These are phyloP conservation scores for Ambrosiella beaveri DNA, from an alignment of 2,329 filamentous ascomycete species.

Conservation along the genomic window DNA sequence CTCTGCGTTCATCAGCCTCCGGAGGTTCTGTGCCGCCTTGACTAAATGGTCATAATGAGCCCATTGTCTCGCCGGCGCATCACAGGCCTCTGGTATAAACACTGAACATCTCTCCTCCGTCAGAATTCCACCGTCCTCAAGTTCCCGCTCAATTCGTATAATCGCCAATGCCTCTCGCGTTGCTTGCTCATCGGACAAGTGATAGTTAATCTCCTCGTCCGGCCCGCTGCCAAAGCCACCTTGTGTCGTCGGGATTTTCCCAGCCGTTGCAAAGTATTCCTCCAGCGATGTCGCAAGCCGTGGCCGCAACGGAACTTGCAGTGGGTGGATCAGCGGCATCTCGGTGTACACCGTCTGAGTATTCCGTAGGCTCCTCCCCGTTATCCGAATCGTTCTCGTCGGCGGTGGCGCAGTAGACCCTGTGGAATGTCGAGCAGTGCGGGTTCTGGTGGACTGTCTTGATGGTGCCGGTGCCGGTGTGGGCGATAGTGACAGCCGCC, in stretches of 20 bases:
- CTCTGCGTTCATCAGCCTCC: conserved; percentile 63
- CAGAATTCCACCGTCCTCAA: conserved; percentile 57
- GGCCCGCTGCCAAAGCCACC: conserved; percentile 31
- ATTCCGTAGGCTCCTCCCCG: conserved; percentile 20
- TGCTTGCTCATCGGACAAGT: conserved; percentile 44
- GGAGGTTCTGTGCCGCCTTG: conserved; percentile 63
- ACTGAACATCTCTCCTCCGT: conserved; percentile 52
- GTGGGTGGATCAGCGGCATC: conserved; percentile 43
- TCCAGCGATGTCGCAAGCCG: conserved; percentile 37
- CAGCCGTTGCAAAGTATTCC: conserved; percentile 38
- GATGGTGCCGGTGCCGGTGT: conserved; percentile 20
- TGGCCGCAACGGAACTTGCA: conserved; percentile 35
- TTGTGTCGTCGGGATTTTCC: conserved; percentile 35
- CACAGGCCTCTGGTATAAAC: conserved; percentile 53
- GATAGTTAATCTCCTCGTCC: conserved; percentile 35
- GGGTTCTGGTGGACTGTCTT: conserved; percentile 22
- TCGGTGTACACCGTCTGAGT: conserved; percentile 5
- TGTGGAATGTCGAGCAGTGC: conserved; percentile 18
- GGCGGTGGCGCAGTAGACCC: not conserved
- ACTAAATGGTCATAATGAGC: conserved; percentile 75
- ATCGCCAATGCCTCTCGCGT: conserved; percentile 53
- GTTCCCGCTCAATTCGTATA: conserved; percentile 52
- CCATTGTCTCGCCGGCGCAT: conserved; percentile 64
- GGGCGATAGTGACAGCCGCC: conserved; percentile 17
- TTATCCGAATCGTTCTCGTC: not conserved